Percentiles rank a stretch among this genome's conserved stretches.
Evolutionary conservation across 169 alveolate genomes (phyloP).

Genomic region (Plasmodium billcollinsi): DNA sequence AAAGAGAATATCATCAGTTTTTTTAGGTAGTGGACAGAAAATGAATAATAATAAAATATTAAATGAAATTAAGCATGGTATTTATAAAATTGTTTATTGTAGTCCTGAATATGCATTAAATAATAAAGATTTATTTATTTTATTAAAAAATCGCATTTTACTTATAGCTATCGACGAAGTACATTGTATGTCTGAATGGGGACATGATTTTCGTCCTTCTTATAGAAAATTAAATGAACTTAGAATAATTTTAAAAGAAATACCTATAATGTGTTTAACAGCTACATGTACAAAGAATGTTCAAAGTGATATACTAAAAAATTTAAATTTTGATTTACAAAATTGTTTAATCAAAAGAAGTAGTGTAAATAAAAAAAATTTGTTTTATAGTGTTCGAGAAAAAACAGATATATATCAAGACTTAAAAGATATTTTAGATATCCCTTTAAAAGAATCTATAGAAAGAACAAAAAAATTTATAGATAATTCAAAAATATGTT

Average conservation of each 20-base stretch:
- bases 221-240: constrained; percentile 90
- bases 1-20: constrained; percentile 81
- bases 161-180: constrained; percentile 99
- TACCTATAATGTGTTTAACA: constrained; percentile 97
- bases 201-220: constrained; percentile 98
- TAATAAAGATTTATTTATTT: constrained; percentile 13
- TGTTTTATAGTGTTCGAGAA: constrained; percentile 35
- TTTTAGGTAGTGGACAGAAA: constrained; percentile 78
- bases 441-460: constrained; percentile 17
- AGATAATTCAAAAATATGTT: constrained; percentile 67
- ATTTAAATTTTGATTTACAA: constrained; percentile 55
- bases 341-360: constrained; percentile 50
- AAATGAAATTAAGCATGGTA: constrained; percentile 35
- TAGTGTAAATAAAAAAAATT: constrained; percentile 64
- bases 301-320: constrained; percentile 82
- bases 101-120: constrained; percentile 75
- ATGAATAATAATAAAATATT: constrained; percentile 53
- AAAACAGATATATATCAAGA: constrained; percentile 42
- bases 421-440: constrained; percentile 40
- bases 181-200: constrained; percentile 99
- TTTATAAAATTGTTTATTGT: constrained; percentile 45
- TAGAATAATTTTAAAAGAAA: constrained; percentile 91
- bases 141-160: constrained; percentile 84
- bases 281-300: constrained; percentile 98
- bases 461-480: constrained; percentile 44